phyloP scores from a whole-genome alignment of 352 stramenopile species.

The Globisporangium viniferum region DNA sequence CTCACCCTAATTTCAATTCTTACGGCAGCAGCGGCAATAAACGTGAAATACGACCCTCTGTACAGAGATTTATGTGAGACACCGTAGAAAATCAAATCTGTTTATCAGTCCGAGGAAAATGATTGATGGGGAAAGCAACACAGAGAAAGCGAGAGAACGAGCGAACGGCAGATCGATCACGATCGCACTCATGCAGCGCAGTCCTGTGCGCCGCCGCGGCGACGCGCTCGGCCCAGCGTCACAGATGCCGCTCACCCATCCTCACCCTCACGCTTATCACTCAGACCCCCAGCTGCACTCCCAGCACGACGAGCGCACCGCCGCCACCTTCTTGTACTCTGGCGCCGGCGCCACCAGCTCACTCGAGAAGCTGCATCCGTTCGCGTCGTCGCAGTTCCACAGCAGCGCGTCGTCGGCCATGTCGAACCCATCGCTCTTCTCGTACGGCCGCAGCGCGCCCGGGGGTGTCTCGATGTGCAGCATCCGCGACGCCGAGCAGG shows the following conservation, averaged over 20 bases:
- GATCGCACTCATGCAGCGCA: not conserved
- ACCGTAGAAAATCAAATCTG: not conserved
- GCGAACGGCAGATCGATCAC: too few species aligned
- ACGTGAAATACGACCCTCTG: not conserved
- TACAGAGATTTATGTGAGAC: not conserved
- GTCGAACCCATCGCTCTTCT: conserved; percentile 2
- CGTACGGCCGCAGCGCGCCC: not conserved
- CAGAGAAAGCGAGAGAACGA: not conserved
- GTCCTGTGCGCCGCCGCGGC: not conserved
- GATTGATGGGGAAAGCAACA: conserved; percentile 1
- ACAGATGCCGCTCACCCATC: not conserved
- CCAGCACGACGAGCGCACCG: not conserved
- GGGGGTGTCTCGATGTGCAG: conserved; percentile 21
- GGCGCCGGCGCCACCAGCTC: not conserved
- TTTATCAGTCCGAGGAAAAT: not conserved
- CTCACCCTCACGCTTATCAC: not conserved
- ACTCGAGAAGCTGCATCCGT: not conserved
- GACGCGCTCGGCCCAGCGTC: not conserved
- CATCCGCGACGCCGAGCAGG: conserved; percentile 46
- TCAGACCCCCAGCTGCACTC: not conserved
- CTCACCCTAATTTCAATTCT: not conserved
- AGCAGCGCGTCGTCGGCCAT: not conserved
- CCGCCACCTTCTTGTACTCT: not conserved
- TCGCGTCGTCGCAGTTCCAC: conserved; percentile 3
- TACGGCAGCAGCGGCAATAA: not conserved